Base-by-base conservation (phyloP, 352 stramenopile genomes). In the Hyaloperonospora arabidopsidis region DNA sequence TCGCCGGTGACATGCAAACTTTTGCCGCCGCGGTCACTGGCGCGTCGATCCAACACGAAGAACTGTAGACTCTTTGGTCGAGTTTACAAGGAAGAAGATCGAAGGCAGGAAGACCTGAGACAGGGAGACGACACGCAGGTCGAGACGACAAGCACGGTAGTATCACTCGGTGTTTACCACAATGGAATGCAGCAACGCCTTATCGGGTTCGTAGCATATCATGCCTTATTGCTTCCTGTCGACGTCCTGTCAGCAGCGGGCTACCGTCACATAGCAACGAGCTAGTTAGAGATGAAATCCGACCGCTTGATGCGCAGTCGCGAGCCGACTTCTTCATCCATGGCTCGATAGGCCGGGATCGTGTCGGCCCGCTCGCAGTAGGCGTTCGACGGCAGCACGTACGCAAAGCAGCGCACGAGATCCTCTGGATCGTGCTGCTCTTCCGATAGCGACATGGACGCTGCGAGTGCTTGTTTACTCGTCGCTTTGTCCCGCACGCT, bases 361-460 rank as follows among this genome's bases (percentile, higher is more conserved):
- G 79, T 89, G 65, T 91, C 81, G 2, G 81, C 81, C 25, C 81
- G 81, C 40, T 91, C 81, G 59, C 79, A 88, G 57, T 91, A 91
- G 28, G 65, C 79, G 56, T 89, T 89, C 28, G 65, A 22, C 1
- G 81, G 81, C 50, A 91, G 60, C 46, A 86, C 68, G 52, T 87
- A 88, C 25, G 67, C 81, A 56, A 87, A 87, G 59, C 76, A 86
- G 46, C 79, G 80, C 49, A 92, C 71, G 19, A 87, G 65, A 47
- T 89, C 79, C 10, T 90, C 68, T 0, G 63, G 58, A 57, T 89
- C 76, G 47, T 77, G 67, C 18, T 71, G 59, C 43, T 67, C 64
- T 35, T 70, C 70, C 5, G 81, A 59, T 10, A 89, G 67, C 41
- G 78, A 87, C 34, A 89, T 68, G 34, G 72, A 81, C 2, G 73